phyloP scores from a whole-genome alignment of 2,329 filamentous ascomycete genomes.

The Pseudogymnoascus sp. region DNA sequence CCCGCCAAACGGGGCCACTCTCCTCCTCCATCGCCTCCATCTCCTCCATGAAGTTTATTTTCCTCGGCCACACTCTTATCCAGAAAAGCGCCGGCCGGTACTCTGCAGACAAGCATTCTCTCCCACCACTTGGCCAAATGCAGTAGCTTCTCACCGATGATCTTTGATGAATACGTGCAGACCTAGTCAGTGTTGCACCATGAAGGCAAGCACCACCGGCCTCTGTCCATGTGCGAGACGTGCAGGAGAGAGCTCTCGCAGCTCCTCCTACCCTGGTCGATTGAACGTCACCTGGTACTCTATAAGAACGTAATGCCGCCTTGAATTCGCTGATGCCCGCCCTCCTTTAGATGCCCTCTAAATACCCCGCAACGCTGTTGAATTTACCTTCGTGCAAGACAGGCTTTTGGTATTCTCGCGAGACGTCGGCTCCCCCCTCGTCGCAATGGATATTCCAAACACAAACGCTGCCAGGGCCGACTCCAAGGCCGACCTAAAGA shows the following conservation, averaged over 20 bases:
- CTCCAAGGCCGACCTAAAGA: background rate
- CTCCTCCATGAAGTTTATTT: background rate
- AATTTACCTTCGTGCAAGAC: background rate
- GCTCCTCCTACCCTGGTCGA: background rate
- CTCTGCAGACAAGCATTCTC: constrained; percentile 1
- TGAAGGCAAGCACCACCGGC: background rate
- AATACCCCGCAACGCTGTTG: background rate
- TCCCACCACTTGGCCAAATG: background rate
- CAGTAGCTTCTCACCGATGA: background rate
- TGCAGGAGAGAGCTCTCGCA: background rate
- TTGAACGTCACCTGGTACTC: background rate
- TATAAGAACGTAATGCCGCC: background rate
- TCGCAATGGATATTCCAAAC: background rate
- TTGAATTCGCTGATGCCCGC: background rate
- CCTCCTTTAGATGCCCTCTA: background rate
- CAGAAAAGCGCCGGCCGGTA: constrained; percentile 5
- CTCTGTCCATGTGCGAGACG: background rate
- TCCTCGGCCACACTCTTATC: constrained; percentile 1
- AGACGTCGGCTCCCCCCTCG: background rate
- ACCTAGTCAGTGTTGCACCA: background rate
- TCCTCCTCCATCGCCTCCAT: background rate
- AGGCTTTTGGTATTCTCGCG: background rate
- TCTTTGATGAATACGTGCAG: background rate
- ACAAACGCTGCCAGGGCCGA: background rate
- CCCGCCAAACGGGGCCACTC: background rate